Base-by-base conservation (phyloP, 768 basidiomycete species). In the Lanmaoa pseudosensibilis region DNA sequence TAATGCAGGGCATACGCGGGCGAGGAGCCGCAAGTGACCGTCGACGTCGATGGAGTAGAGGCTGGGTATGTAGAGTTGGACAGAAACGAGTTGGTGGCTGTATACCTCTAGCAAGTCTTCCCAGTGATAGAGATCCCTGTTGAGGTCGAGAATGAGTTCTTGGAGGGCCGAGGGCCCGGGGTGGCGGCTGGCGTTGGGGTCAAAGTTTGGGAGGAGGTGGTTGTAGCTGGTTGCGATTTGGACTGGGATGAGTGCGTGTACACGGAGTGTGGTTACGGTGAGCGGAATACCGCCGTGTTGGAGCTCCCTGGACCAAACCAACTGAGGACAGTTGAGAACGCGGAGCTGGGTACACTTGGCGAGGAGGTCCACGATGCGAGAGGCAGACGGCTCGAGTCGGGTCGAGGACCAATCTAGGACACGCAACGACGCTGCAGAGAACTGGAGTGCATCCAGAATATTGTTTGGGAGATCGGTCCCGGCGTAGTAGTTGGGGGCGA, bases 371-470 rank as follows among this genome's bases (percentile, higher is more conserved):
- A 16, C 8, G 1, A 60, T 32, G 4, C 25, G 40, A 18, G 2
- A 11, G 0, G 16, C 0, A 8, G 34, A 38, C 0, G 57, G 62
- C 4, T 36, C n/a, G 8, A 45, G 39, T 27, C 16, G 10, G 16
- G 19, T 16, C 2, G 44, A 39, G 2, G 57, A 52, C 61, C 60
- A 66, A 34, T 70, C 61, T 6, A 70, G 49, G 39, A 67, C 63
- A 13, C 57, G 55, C 40, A 70, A 38, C 25, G 63, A 66, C 1
- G 54, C 23, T 4, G 65, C 63, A 13, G 58, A 56, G 30, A 2
- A 9, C 18, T 39, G 46, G 32, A 70, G 61, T 4, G 65, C 65
- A 15, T 60, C 36, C 1, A 67, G n/a, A 25, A 71, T 15, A 2
- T 32, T 15, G 8, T 50, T 36, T 6, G 54, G 51, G 27, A 65